phyloP scores from a whole-genome alignment of 2,329 filamentous ascomycete genomes.

The Penicillium capsulatum region DNA sequence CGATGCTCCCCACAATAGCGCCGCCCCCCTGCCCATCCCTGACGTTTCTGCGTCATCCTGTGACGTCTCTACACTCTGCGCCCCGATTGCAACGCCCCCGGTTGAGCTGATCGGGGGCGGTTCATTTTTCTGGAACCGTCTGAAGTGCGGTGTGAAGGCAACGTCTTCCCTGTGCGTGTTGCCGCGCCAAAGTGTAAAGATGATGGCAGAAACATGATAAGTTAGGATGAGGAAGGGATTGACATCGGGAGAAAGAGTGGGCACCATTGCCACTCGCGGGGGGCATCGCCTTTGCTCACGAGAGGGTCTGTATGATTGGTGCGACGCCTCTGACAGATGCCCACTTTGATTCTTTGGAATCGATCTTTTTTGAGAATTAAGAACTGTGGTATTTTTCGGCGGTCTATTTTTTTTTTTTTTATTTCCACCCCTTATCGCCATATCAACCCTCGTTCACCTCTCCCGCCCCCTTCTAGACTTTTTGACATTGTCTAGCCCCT shows the following conservation, averaged over 20 bases:
- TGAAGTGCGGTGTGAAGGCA: neutral
- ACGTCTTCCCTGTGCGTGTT: constrained; percentile 2
- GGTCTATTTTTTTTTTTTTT: constrained; percentile 9
- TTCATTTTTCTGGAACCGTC: no score
- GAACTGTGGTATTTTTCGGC: constrained; percentile 13
- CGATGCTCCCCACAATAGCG: neutral
- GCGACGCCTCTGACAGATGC: constrained; percentile 17
- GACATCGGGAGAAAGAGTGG: constrained; percentile 2
- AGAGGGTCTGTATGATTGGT: constrained; percentile 13
- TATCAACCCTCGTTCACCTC: constrained; percentile 13
- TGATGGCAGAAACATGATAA: neutral
- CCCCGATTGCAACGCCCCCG: constrained; percentile 3
- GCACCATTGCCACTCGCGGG: constrained; percentile 21
- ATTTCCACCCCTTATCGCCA: constrained; percentile 18
- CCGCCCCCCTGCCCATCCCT: constrained; percentile 27
- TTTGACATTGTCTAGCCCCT: constrained; percentile 21
- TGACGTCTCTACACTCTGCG: constrained; percentile 20
- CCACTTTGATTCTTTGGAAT: constrained; percentile 18
- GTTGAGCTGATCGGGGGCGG: no score
- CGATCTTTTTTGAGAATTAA: constrained; percentile 12
- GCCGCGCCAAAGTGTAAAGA: neutral
- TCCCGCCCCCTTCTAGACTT: constrained; percentile 22
- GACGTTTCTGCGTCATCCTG: constrained; percentile 24
- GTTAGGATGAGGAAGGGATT: constrained; percentile 3
- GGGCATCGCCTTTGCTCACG: constrained; percentile 8